Conservation (phyloP, 208 protist species). For the Trypanosomatidae sp. region DNA sequence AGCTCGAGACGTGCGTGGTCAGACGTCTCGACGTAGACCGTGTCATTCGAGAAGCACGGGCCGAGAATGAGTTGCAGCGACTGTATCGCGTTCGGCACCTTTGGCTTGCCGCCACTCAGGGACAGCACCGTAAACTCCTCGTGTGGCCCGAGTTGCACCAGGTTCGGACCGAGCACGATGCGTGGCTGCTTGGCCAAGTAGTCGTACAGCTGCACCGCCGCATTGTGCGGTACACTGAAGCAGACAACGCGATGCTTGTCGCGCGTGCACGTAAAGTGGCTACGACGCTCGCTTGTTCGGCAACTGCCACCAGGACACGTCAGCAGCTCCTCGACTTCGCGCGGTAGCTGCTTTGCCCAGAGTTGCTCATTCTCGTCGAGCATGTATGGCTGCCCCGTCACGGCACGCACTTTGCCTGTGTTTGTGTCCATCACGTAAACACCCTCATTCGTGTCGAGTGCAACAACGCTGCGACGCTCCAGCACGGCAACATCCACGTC, state of each 20-base stretch:
- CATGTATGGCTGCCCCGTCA: slow-evolving; percentile 90
- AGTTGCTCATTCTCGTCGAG: slow-evolving; percentile 89
- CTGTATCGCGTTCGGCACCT: slow-evolving; percentile 86
- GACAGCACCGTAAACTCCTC: slow-evolving; percentile 94
- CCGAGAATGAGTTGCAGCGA: slow-evolving; percentile 90
- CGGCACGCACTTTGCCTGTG: slow-evolving; percentile 80
- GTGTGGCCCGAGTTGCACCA: slow-evolving; percentile 92
- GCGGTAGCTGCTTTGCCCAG: slow-evolving; percentile 89
- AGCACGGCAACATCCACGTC: slow-evolving; percentile 82
- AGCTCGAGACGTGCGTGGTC: slow-evolving; percentile 93
- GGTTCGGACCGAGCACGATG: slow-evolving; percentile 89
- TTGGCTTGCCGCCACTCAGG: slow-evolving; percentile 89
- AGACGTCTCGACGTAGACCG: slow-evolving; percentile 91
- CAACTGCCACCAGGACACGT: slow-evolving; percentile 25
- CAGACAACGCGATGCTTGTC: slow-evolving; percentile 79
- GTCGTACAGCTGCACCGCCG: slow-evolving; percentile 95
- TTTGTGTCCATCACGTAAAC: slow-evolving; percentile 92
- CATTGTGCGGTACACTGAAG: slow-evolving; percentile 93
- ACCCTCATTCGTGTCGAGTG: slow-evolving; percentile 95
- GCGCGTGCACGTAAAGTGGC: slow-evolving; percentile 16
- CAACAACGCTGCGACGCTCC: slow-evolving; percentile 80
- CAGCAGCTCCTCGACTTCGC: slow-evolving; percentile 87
- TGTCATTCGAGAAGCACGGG: slow-evolving; percentile 92
- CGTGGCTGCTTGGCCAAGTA: slow-evolving; percentile 77
- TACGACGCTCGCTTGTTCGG: slow-evolving; percentile 10